Conservation (phyloP, 2,329 filamentous ascomycete genomes). For the Hypomyces perniciosus region DNA sequence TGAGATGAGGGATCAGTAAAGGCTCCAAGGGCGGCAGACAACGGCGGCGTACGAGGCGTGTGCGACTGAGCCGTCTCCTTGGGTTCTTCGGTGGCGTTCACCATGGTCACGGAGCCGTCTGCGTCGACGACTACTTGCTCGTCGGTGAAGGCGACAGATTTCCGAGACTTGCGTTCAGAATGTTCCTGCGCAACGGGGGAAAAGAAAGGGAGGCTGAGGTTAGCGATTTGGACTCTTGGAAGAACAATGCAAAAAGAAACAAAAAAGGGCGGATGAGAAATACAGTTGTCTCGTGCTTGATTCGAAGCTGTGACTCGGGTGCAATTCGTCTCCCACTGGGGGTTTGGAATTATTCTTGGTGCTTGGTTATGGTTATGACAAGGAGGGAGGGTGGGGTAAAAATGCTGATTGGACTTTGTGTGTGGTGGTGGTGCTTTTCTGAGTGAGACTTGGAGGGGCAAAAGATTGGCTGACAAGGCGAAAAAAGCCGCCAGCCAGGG, state of each 20-base stretch:
- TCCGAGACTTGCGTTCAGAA: conserved; percentile 67
- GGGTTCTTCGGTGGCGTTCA: conserved; percentile 65
- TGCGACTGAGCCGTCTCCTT: conserved; percentile 80
- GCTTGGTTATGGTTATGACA: background rate
- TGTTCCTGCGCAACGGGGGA: conserved; percentile 21
- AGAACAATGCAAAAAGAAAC: background rate
- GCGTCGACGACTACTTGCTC: conserved; percentile 81
- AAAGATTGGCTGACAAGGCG: background rate
- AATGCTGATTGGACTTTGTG: conserved; percentile 9
- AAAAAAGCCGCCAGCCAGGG: background rate
- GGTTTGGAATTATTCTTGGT: background rate
- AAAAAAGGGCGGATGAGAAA: background rate
- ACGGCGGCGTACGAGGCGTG: conserved; percentile 59
- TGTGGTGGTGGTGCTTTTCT: conserved; percentile 4
- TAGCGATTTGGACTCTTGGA: conserved; percentile 14
- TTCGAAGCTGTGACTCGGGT: conserved; percentile 9
- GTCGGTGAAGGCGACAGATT: conserved; percentile 91
- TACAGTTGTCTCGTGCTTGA: conserved; percentile 6
- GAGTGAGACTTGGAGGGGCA: conserved; percentile 8
- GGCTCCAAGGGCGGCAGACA: conserved; percentile 48
- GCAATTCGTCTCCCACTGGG: background rate
- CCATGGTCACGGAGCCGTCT: conserved; percentile 78
- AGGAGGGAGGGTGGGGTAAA: conserved; percentile 11
- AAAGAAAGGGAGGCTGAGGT: conserved; percentile 15
- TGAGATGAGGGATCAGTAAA: conserved; percentile 45